phyloP scores from a whole-genome alignment of 2,329 filamentous ascomycete genomes.

The Talaromyces marneffei region DNA sequence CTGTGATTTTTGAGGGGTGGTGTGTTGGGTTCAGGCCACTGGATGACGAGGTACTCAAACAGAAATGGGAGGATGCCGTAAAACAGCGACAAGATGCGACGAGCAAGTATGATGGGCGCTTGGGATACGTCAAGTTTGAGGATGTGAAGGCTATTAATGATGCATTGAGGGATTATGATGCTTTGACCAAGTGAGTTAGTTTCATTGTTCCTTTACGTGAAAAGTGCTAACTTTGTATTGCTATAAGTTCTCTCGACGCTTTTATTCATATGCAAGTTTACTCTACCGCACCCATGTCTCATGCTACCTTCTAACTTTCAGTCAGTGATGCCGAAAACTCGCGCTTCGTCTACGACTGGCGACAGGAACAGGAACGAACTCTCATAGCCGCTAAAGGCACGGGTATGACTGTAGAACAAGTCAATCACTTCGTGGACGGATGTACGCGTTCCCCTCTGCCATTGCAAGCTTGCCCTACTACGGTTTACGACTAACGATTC shows the following conservation, averaged over 20 bases:
- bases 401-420: constrained; percentile 78
- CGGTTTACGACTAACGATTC: no score
- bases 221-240: background rate
- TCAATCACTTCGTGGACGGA: constrained; percentile 67
- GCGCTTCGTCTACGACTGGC: constrained; percentile 76
- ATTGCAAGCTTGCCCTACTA: no score
- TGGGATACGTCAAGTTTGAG: constrained; percentile 51
- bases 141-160: constrained; percentile 56
- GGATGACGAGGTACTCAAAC: constrained; percentile 48
- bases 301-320: background rate
- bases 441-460: constrained; percentile 37
- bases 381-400: constrained; percentile 61
- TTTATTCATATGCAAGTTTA: constrained; percentile 56
- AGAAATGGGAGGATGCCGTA: constrained; percentile 49
- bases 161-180: constrained; percentile 53
- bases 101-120: constrained; percentile 41
- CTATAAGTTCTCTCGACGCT: constrained; percentile 49
- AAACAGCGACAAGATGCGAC: constrained; percentile 42
- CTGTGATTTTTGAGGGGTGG: constrained; percentile 86
- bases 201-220: background rate
- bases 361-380: constrained; percentile 69
- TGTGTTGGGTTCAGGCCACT: constrained; percentile 75
- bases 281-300: background rate
- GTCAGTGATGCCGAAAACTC: constrained; percentile 64
- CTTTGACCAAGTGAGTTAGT: constrained; percentile 48